Percentiles rank a stretch among this genome's conserved stretches.
Conservation (phyloP, 306 rosid genomes). For the Vigna mungo region DNA sequence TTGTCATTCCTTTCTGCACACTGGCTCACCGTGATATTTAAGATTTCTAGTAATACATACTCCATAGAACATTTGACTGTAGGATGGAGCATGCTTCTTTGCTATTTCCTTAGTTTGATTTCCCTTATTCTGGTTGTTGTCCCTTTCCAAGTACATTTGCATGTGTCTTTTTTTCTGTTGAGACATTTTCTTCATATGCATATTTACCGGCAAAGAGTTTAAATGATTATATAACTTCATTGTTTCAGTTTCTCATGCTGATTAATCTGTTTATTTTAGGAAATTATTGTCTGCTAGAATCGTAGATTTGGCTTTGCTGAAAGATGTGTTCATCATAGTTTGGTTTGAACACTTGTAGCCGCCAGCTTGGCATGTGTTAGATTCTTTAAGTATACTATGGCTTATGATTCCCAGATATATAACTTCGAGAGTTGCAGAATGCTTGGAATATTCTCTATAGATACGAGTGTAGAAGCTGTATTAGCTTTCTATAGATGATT, state of each 20-base stretch:
- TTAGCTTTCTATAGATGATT: not conserved
- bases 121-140: not conserved
- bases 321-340: not conserved
- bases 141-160: not conserved
- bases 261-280: not conserved
- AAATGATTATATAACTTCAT: not conserved
- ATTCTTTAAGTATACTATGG: not conserved
- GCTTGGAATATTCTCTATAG: not conserved
- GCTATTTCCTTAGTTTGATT: not conserved
- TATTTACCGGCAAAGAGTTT: not conserved
- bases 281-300: not conserved
- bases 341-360: not conserved
- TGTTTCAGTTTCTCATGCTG: not conserved
- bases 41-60: not conserved
- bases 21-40: not conserved
- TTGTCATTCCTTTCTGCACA: not conserved
- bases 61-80: not conserved
- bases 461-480: not conserved
- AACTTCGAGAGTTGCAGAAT: not conserved
- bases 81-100: not conserved
- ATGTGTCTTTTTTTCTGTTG: not conserved
- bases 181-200: not conserved
- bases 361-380: not conserved
- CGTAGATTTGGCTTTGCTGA: not conserved
- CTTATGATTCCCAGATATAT: not conserved